Percentiles rank a stretch among this genome's conserved stretches.
phyloP scores from a whole-genome alignment of 2,329 filamentous ascomycete species.

The Clarireedia paspali region DNA sequence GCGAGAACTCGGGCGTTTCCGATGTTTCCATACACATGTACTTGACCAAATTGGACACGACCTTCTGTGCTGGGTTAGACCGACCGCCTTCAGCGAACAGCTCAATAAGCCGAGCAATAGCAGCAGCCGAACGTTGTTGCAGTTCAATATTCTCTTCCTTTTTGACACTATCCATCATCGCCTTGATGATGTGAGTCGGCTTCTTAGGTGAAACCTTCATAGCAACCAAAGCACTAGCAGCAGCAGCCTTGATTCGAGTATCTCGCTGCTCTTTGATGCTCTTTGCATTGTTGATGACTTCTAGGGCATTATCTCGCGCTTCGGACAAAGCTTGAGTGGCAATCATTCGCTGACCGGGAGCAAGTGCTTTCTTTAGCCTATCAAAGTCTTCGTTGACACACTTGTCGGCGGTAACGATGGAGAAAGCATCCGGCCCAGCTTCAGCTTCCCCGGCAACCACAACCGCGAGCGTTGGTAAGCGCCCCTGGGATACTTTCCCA shows the following conservation, averaged over 20 bases:
- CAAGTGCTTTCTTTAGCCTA: constrained; percentile 78
- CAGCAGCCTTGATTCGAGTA: constrained; percentile 75
- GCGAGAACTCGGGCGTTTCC: constrained; percentile 90
- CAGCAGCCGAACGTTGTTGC: constrained; percentile 77
- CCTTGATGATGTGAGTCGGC: constrained; percentile 85
- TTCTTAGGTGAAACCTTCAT: constrained; percentile 87
- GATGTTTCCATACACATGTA: constrained; percentile 97
- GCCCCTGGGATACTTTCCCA: constrained; percentile 68
- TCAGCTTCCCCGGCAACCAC: constrained; percentile 90
- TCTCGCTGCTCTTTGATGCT: constrained; percentile 74
- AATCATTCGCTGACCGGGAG: constrained; percentile 79
- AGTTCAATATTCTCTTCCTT: constrained; percentile 85
- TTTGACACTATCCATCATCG: constrained; percentile 97
- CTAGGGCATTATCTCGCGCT: constrained; percentile 60
- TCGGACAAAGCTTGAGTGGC: constrained; percentile 73
- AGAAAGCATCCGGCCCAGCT: constrained; percentile 89
- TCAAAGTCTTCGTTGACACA: constrained; percentile 82
- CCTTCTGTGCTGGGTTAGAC: constrained; percentile 83
- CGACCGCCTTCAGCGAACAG: constrained; percentile 76
- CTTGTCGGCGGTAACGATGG: constrained; percentile 78
- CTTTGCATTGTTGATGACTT: constrained; percentile 73
- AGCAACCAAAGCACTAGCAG: constrained; percentile 82
- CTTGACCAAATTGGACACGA: constrained; percentile 91
- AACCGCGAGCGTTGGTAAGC: constrained; percentile 74
- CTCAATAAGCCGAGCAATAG: constrained; percentile 78